Percentiles rank a stretch among this genome's conserved stretches.
phyloP scores from a whole-genome alignment of 2,329 filamentous ascomycete species.

The Dothideomycetes sp. region DNA sequence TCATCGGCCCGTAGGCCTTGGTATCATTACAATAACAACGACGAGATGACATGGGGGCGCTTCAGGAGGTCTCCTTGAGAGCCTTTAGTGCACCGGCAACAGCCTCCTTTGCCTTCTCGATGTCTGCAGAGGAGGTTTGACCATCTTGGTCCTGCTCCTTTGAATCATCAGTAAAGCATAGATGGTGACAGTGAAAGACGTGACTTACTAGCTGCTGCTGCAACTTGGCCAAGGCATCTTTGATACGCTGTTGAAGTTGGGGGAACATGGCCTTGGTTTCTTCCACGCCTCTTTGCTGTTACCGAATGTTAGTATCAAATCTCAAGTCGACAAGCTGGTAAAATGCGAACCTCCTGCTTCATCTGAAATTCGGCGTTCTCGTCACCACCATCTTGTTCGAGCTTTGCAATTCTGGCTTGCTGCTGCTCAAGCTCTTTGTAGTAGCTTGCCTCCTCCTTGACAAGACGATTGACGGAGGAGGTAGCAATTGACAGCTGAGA shows the following conservation, averaged over 20 bases:
- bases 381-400: constrained; percentile 39
- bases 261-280: constrained; percentile 80
- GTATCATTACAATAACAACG: neutral
- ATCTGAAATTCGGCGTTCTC: constrained; percentile 69
- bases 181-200: neutral
- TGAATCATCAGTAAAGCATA: neutral
- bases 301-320: neutral
- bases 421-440: constrained; percentile 74
- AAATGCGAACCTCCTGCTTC: constrained; percentile 66
- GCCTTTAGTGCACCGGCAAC: constrained; percentile 28
- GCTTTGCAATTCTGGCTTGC: constrained; percentile 56
- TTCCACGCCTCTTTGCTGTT: constrained; percentile 65
- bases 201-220: constrained; percentile 64
- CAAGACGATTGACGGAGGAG: constrained; percentile 65
- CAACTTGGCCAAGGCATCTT: constrained; percentile 58
- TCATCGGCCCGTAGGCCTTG: neutral
- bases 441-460: constrained; percentile 88
- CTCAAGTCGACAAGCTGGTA: neutral
- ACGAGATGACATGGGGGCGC: neutral
- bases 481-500: constrained; percentile 70
- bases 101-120: constrained; percentile 34
- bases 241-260: constrained; percentile 59
- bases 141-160: constrained; percentile 26
- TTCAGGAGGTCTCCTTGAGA: constrained; percentile 24
- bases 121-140: constrained; percentile 28